Evolutionary conservation across 2,329 filamentous ascomycete species (phyloP).

Genomic region (Aspergillus pseudoterreus): DNA sequence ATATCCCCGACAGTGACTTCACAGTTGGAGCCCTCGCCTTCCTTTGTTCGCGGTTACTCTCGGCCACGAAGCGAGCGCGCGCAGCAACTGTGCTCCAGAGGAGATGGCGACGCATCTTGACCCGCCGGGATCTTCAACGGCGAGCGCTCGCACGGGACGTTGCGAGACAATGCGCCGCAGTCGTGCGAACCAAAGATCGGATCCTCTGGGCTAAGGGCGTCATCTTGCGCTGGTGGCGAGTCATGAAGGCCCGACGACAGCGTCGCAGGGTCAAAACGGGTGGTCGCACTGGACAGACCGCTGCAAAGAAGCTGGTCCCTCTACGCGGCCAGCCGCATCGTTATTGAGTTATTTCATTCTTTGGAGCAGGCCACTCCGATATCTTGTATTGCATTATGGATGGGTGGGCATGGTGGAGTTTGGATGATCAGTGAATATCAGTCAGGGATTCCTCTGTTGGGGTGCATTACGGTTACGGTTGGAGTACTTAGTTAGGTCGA

Average conservation of each 20-base stretch:
- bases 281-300: background rate
- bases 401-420: too few relatives aligned
- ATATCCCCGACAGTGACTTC: slow-evolving; percentile 53
- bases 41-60: slow-evolving; percentile 56
- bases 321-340: background rate
- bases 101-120: slow-evolving; percentile 42
- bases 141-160: slow-evolving; percentile 22
- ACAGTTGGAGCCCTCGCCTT: slow-evolving; percentile 57
- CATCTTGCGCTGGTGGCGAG: slow-evolving; percentile 35
- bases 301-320: background rate
- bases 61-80: slow-evolving; percentile 46
- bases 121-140: slow-evolving; percentile 15
- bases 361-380: too few relatives aligned
- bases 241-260: slow-evolving; percentile 15
- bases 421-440: too few relatives aligned
- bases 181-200: slow-evolving; percentile 43
- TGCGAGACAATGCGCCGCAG: slow-evolving; percentile 41
- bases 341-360: background rate
- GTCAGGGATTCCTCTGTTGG: too few relatives aligned
- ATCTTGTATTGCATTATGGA: too few relatives aligned
- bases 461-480: too few relatives aligned
- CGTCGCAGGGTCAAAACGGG: background rate
- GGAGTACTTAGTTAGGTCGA: too few relatives aligned
- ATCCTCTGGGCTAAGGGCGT: slow-evolving; percentile 38
- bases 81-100: slow-evolving; percentile 54